A percentile compares a stretch with the other conserved stretches of the same genome.
Conservation (phyloP, 768 basidiomycete genomes). For the Phanerochaete sordida region DNA sequence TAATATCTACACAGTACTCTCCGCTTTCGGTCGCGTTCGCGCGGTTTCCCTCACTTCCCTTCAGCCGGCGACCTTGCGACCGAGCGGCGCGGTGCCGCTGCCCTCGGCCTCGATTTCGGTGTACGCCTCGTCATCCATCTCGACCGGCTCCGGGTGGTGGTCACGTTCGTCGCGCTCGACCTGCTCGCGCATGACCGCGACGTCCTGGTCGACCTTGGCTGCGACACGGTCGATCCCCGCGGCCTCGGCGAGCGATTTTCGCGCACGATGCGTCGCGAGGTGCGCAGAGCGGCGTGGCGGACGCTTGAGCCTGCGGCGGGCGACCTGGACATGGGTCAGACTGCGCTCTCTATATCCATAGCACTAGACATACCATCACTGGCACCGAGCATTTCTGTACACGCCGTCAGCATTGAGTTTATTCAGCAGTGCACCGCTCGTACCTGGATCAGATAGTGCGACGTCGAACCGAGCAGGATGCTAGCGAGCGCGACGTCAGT, state of each 20-base stretch:
- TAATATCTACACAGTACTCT: background rate
- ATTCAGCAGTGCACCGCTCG: conserved; percentile 8
- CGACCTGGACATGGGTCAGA: conserved; percentile 39
- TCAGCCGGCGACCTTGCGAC: conserved; percentile 2
- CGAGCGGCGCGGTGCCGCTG: conserved; percentile 10
- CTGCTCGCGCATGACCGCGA: conserved; percentile 76
- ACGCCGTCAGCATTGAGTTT: background rate
- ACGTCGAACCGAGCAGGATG: conserved; percentile 91
- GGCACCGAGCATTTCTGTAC: conserved; percentile 87
- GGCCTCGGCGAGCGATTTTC: conserved; percentile 83
- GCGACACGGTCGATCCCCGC: conserved; percentile 81
- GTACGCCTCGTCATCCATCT: conserved; percentile 20
- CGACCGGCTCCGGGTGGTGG: conserved; percentile 11
- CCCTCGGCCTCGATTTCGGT: conserved; percentile 21
- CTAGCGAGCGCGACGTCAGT: conserved; percentile 24
- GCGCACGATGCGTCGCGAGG: conserved; percentile 74
- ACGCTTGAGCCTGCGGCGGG: conserved; percentile 85
- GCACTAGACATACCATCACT: conserved; percentile 60
- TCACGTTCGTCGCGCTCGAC: conserved; percentile 61
- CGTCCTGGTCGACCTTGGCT: conserved; percentile 80
- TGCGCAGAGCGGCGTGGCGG: conserved; percentile 80
- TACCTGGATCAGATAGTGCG: conserved; percentile 88
- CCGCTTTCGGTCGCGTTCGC: background rate
- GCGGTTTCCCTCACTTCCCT: too few species aligned
- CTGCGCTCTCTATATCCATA: background rate